Base-by-base conservation (phyloP, 306 rosid genomes). In the Prunus mume region DNA sequence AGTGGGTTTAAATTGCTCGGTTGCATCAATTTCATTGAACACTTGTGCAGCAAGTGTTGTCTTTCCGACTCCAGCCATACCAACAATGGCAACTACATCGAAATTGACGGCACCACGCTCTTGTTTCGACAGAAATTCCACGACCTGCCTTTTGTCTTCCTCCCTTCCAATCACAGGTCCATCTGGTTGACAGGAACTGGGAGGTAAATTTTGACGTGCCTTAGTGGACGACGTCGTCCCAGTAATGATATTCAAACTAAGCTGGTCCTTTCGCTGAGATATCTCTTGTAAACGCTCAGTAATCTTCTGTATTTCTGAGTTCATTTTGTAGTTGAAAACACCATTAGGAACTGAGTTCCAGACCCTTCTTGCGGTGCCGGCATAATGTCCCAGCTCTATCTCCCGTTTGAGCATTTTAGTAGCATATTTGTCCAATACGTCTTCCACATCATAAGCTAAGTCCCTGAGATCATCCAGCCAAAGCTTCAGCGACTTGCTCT, bases 391-490 rank as follows among this genome's bases (percentile, higher is more conserved):
- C 25, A 24, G 17, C 17, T n/a, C 22, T 12, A 38, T 19, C 18
- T 66, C 2, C 12, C 25, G 72, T 4, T 9, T 62, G 27, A 57
- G 25, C 7, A 45, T 64, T 58, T 81, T 50, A 0, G 78, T 76
- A 14, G 68, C 47, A 51, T 38, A 79, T 17, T 79, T 79, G 9
- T 79, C 83, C 68, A 83, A 68, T 6, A 71, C 14, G 27, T 83
- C 81, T 38, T 79, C 83, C 46, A 67, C 45, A 6, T 70, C 63
- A 19, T 64, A 27, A 66, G 84, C 52, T 43, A 74, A 78, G 76
- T 81, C 81, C 61, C 43, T 43, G 46, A 81, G 85, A 68, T 81
- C 72, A 0, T 57, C 52, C 7, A 81, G 61, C 85, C 81, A 81
- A 25, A 41, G 8, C 1, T 64, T 64, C 22, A 81, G 46, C 0